Conservation (phyloP, 2,329 filamentous ascomycete species). For the Penicillium brevicompactum region DNA sequence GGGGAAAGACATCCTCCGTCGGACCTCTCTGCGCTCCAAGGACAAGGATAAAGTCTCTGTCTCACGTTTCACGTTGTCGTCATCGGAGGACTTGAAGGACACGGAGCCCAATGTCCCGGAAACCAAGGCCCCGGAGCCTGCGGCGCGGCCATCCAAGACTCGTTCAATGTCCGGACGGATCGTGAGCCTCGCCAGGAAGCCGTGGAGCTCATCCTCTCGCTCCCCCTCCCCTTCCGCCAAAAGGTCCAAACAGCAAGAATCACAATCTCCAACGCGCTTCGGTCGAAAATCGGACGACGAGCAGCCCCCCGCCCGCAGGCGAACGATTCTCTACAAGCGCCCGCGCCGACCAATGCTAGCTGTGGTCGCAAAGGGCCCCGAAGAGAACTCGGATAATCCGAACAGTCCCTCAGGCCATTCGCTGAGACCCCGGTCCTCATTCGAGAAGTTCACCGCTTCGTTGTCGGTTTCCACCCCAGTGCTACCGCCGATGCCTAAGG, state of each 20-base stretch:
- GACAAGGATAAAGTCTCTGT: constrained; percentile 30
- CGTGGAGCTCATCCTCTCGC: constrained; percentile 51
- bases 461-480: constrained; percentile 49
- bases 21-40: constrained; percentile 43
- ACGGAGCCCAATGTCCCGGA: constrained; percentile 25
- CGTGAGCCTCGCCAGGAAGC: constrained; percentile 53
- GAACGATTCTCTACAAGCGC: constrained; percentile 39
- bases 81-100: constrained; percentile 38
- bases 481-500: constrained; percentile 51
- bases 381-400: constrained; percentile 37
- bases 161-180: constrained; percentile 54
- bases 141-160: constrained; percentile 42
- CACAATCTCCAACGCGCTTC: constrained; percentile 24
- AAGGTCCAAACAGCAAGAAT: constrained; percentile 33
- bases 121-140: constrained; percentile 32
- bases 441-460: constrained; percentile 48
- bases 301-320: constrained; percentile 28
- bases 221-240: constrained; percentile 49
- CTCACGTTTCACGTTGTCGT: constrained; percentile 41
- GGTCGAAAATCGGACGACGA: constrained; percentile 25
- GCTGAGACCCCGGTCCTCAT: constrained; percentile 45
- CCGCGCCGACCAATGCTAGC: constrained; percentile 44
- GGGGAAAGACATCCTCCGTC: constrained; percentile 45
- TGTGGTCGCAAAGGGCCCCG: constrained; percentile 39
- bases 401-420: constrained; percentile 45